phyloP scores from a whole-genome alignment of 371 early-diverging fungal species.

The Mucor piriformis region DNA sequence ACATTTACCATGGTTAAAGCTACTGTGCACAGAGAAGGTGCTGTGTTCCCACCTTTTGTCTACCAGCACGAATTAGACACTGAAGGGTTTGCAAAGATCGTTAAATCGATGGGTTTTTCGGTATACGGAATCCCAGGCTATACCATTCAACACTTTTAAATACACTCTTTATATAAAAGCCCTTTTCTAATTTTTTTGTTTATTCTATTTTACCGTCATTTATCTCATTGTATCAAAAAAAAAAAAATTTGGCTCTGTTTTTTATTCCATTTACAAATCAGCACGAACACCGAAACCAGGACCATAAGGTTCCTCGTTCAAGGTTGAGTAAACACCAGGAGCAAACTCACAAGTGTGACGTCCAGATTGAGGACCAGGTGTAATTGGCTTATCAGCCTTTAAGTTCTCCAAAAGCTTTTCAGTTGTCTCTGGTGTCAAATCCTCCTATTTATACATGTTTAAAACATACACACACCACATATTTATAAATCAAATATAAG shows the following conservation, averaged over 20 bases:
- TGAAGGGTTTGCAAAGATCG: conserved; percentile 74
- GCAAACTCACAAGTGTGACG: conserved; percentile 88
- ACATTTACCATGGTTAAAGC: conserved; percentile 67
- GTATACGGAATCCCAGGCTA: conserved; percentile 64
- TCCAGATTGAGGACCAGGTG: conserved; percentile 85
- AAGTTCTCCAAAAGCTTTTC: conserved; percentile 86
- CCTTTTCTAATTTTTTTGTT: not conserved
- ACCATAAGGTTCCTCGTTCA: conserved; percentile 87
- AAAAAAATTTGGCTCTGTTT: not conserved
- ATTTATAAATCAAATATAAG: not conserved
- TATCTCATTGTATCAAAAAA: not conserved
- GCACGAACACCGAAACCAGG: conserved; percentile 91
- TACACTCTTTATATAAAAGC: conserved; percentile 1
- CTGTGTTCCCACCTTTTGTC: conserved; percentile 62
- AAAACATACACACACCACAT: not conserved
- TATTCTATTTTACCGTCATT: not conserved
- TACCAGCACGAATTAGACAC: conserved; percentile 70
- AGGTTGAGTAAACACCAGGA: conserved; percentile 77
- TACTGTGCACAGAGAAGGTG: conserved; percentile 67
- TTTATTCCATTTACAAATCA: conserved; percentile 66
- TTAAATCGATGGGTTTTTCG: conserved; percentile 59
- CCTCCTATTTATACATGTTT: conserved; percentile 67
- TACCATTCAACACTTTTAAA: conserved; percentile 19
- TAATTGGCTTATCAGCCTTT: conserved; percentile 76
- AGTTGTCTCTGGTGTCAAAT: conserved; percentile 92